Base-by-base conservation (phyloP, 2,329 filamentous ascomycete genomes). In the Pseudogymnoascus sp. region DNA sequence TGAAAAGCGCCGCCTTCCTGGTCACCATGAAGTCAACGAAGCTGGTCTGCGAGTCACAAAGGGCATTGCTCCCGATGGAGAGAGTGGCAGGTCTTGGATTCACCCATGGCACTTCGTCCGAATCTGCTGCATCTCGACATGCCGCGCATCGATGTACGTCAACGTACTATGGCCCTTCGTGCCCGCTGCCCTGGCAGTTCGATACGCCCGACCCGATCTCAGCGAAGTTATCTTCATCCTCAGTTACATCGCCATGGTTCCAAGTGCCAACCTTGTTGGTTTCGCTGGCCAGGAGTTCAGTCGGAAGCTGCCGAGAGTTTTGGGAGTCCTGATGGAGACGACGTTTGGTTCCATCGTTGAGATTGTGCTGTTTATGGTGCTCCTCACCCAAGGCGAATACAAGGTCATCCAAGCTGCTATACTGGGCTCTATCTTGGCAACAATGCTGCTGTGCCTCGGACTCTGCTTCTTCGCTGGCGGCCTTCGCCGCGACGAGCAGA, bases 321-420 rank as follows among this genome's bases (percentile, higher is more conserved):
- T 86, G 58, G 87, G 86, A 27, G 80, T 89, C 9, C 72, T 90
- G 64, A 72, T 79, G 13, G 84, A 87, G 69, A 85, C 82, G 1
- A 84, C 82, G 68, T 74, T 92, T 60, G 89, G 88, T 2, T 90
- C 89, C 0, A 76, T 92, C 8, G 90, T 94, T 60, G 91, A 96
- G 71, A 87, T 95, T 62, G 83, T 95, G 55, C 77, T 95, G 31
- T 94, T 95, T 75, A 88, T 93, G 78, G 83, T 92, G 2, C 76
- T 95, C 48, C 79, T 94, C 4, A 73, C 72, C 9, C 74, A 78
- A 1, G 67, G 78, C 60, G 74, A 78, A 72, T 86, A 88, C 64
- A 79, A 81, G n/a, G 89, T 94, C 67, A 90, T 95, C 68, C 85
- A 91, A 71, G 90, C 90, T 61, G 91, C 91, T 27, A 92, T 95